Conservation (phyloP, 2,329 filamentous ascomycete species). For the Aspergillus sp. region DNA sequence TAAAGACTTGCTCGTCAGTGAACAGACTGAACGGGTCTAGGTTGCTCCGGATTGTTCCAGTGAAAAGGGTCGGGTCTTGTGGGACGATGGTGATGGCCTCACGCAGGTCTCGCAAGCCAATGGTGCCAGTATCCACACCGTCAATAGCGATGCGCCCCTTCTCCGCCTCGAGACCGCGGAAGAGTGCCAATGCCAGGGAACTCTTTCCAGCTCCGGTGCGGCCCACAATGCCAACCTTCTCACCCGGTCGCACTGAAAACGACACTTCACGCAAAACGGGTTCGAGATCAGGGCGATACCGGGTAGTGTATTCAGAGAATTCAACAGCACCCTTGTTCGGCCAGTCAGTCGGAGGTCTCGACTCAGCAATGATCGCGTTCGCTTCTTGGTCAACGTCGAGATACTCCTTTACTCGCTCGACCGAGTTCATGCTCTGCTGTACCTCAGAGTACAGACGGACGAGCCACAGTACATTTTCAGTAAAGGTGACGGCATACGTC, state of each 20-base stretch:
- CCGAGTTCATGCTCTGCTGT: slow-evolving; percentile 99
- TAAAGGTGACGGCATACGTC: slow-evolving; percentile 94
- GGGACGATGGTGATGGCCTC: slow-evolving; percentile 96
- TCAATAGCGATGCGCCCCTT: slow-evolving; percentile 85
- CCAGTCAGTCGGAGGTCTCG: slow-evolving; percentile 72
- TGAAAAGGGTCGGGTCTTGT: slow-evolving; percentile 88
- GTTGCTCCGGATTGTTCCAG: slow-evolving; percentile 83
- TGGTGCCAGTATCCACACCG: slow-evolving; percentile 77
- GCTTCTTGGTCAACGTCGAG: slow-evolving; percentile 95
- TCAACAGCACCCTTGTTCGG: slow-evolving; percentile 78
- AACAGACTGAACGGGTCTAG: slow-evolving; percentile 87
- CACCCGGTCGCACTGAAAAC: slow-evolving; percentile 75
- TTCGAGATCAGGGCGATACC: slow-evolving; percentile 81
- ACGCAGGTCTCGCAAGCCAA: slow-evolving; percentile 87
- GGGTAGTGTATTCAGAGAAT: slow-evolving; percentile 81
- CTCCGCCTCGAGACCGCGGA: slow-evolving; percentile 88
- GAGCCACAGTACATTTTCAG: slow-evolving; percentile 94
- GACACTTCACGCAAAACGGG: slow-evolving; percentile 75
- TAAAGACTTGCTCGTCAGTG: slow-evolving; percentile 85
- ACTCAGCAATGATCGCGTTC: slow-evolving; percentile 66
- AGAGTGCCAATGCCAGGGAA: slow-evolving; percentile 84
- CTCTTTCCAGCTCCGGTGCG: slow-evolving; percentile 95
- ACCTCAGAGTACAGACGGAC: slow-evolving; percentile 90
- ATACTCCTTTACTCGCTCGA: slow-evolving; percentile 96
- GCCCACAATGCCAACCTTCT: slow-evolving; percentile 95